Conservation (phyloP, 305 asterid species). For the Fraxinus ornus region DNA sequence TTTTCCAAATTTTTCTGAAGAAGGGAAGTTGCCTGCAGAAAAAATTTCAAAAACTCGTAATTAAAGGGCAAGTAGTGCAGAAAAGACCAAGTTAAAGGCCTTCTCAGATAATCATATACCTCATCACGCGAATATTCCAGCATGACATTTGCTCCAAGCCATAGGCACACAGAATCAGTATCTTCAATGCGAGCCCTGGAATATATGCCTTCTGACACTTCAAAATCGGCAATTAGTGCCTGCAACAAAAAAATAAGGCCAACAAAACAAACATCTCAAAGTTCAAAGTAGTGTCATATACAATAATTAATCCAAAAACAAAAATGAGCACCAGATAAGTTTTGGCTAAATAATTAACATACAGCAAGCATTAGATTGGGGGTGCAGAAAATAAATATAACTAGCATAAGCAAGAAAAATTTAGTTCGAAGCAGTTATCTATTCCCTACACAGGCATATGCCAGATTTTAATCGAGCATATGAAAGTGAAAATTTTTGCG, state of each 20-base stretch:
- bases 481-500: neutral
- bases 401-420: neutral
- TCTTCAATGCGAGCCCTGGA: slow-evolving; percentile 82
- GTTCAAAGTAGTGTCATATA: neutral
- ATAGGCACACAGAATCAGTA: slow-evolving; percentile 73
- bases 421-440: neutral
- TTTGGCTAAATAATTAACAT: neutral
- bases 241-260: slow-evolving; percentile 29
- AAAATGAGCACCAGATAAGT: neutral
- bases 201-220: slow-evolving; percentile 95
- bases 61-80: neutral
- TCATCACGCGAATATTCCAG: slow-evolving; percentile 88
- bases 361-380: neutral
- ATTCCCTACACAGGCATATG: neutral
- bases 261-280: slow-evolving; percentile 13
- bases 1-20: slow-evolving; percentile 81
- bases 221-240: slow-evolving; percentile 85
- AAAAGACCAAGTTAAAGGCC: slow-evolving; percentile 16
- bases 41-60: slow-evolving; percentile 13
- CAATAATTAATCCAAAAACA: neutral
- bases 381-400: neutral
- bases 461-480: neutral
- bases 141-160: slow-evolving; percentile 97
- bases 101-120: slow-evolving; percentile 40
- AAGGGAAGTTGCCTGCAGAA: slow-evolving; percentile 70